Evolutionary conservation across 345 rosid genomes (phyloP), one percentile per base, ranked within the genome.

Genomic region (Citrus australasica): DNA sequence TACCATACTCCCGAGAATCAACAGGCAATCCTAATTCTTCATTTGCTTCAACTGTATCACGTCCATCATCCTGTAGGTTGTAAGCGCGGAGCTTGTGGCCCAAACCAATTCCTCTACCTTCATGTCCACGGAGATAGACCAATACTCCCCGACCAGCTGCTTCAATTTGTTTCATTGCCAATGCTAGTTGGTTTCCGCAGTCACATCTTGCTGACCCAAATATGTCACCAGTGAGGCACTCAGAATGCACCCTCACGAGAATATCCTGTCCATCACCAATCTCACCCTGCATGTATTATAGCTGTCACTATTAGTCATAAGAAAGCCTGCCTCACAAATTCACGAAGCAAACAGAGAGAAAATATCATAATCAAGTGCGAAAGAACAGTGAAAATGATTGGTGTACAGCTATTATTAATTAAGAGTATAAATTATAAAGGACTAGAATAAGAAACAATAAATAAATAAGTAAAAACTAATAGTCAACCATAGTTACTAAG

Each of bases 181-280:
- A 87, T 1, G 91, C 91, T 73, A 95, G 77, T 64, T 93, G 94
- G 75, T 88, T 84, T 10, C 97, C 95, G 60, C 98, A 93, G 67
- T 83, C 91, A 40, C 95, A 92, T 84, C 94, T 82, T 13, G 92
- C 91, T 3, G 95, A 93, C n/a, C 99, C 98, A 69, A 95, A 93
- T 84, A 92, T 92, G 80, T 95, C 98, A n/a, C 97, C 97, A 0
- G 99, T 91, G 58, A 95, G 90, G 86, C 98, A 92, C 48, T 95
- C 99, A 0, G 99, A 91, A 61, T 95, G 97, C 33, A 95, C 98
- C 83, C 98, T 88, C 83, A 95, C 99, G 13, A 93, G 93, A 76
- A 95, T 78, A 79, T 90, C 89, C 59, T 84, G 86, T 59, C 97
- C 97, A 81, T 91, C 94, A 13, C 88, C 91, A 21, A 92, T 82